phyloP scores from a whole-genome alignment of 192 early-diverging fungal species.

The Rhizophagus clarus region DNA sequence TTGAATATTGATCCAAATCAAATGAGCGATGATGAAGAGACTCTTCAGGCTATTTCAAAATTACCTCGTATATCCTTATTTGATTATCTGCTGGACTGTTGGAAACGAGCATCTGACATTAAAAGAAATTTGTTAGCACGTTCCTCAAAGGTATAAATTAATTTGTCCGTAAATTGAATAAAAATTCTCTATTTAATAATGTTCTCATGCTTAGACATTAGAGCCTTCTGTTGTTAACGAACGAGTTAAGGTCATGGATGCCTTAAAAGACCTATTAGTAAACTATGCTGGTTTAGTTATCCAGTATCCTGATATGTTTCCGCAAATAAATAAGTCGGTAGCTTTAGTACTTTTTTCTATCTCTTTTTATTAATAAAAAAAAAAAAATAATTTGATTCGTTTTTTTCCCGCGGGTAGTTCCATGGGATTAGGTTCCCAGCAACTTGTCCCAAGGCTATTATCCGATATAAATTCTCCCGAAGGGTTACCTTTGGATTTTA shows the following conservation, averaged over 20 bases:
- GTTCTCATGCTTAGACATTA: constrained; percentile 39
- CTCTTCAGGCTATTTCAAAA: constrained; percentile 36
- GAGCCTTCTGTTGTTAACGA: constrained; percentile 55
- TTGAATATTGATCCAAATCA: constrained; percentile 62
- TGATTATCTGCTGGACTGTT: constrained; percentile 69
- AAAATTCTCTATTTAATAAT: constrained; percentile 9
- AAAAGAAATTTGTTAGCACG: constrained; percentile 53
- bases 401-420: background rate
- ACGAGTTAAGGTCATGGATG: constrained; percentile 63
- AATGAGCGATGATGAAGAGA: constrained; percentile 38
- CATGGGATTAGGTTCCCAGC: constrained; percentile 42
- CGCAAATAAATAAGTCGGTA: constrained; percentile 63
- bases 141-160: constrained; percentile 44
- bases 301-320: constrained; percentile 89
- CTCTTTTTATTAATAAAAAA: background rate
- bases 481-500: constrained; percentile 65
- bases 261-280: constrained; percentile 64
- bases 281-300: constrained; percentile 84
- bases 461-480: constrained; percentile 58
- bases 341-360: constrained; percentile 19
- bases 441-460: constrained; percentile 52
- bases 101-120: constrained; percentile 56
- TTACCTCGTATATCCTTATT: constrained; percentile 43
- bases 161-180: constrained; percentile 8
- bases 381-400: background rate